Evolutionary conservation across 192 early-diverging fungal genomes (phyloP), one percentile per base, ranked within the genome.

Genomic region (Pilaira anomala): DNA sequence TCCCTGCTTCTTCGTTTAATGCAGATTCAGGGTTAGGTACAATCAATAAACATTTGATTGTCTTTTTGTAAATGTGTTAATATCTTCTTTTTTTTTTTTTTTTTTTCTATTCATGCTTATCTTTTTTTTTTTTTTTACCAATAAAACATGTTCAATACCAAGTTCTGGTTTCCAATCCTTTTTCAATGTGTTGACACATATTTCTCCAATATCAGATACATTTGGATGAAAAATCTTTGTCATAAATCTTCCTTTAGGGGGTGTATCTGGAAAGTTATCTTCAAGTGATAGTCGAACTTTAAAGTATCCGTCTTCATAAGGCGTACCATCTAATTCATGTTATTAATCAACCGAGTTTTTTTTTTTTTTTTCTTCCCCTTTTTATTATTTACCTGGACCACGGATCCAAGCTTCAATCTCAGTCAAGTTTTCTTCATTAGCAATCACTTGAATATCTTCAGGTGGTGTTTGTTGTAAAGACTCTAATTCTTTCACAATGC

Each of bases 161-260:
- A 92, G 79, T 48, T 92, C 87, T 39, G 83, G 82, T 53, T 93
- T 93, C 96, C 96, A 98, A 72, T 98, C 96, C 70, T 91, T 95
- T 63, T 98, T 98, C 25, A 98, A 80, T 11, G 94, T 94, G 69
- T 87, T 95, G 46, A 98, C 95, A 72, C 96, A 98, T 65, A 98
- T 92, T 65, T 97, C 94, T 21, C 96, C 96, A 22, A 74, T 67
- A 44, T 83, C 73, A 1, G 93, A 88, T 0, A 98, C 93, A 68
- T 98, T 98, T 6, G 96, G 96, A 71, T 98, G 96, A 70, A 97
- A 98, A 13, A 98, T 95, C 69, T 94, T 96, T 41, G 96, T 98
- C 11, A 88, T 50, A 76, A 98, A 96, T 63, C 65, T 78, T 9
- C 89, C 91, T 67, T 89, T 90, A 52, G 95, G 94, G 13, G 95